Evolutionary conservation across 306 rosid species (phyloP).

Genomic region (Corylus americana): DNA sequence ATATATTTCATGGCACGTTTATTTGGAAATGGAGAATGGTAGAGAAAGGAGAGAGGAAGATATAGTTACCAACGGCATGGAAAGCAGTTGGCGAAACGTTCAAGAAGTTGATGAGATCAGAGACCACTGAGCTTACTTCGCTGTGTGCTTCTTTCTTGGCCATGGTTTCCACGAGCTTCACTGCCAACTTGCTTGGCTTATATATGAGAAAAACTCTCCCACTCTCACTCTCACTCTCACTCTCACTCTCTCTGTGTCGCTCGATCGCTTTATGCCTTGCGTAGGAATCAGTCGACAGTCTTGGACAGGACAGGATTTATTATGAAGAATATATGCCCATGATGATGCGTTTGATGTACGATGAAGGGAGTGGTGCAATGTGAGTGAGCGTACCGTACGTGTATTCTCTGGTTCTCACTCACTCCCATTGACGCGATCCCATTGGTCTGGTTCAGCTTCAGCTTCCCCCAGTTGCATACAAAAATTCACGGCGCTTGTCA

Average conservation of each 20-base stretch:
- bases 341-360: neutral
- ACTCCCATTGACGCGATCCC: too few relatives aligned
- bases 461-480: too few relatives aligned
- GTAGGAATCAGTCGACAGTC: neutral
- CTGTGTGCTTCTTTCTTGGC: slow-evolving; percentile 36
- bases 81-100: slow-evolving; percentile 94
- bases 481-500: too few relatives aligned
- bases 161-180: slow-evolving; percentile 37
- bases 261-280: neutral
- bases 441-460: too few relatives aligned
- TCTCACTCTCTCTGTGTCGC: neutral
- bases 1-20: too few relatives aligned
- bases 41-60: neutral
- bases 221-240: neutral
- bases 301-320: neutral
- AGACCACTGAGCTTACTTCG: slow-evolving; percentile 47
- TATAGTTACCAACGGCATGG: slow-evolving; percentile 81
- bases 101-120: slow-evolving; percentile 74
- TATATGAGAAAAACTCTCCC: too few relatives aligned
- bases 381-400: neutral
- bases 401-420: neutral
- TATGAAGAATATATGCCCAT: slow-evolving; percentile 3
- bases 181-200: neutral
- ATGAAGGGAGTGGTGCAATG: neutral
- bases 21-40: neutral